Percentiles rank a stretch among this genome's conserved stretches.
Evolutionary conservation across 2,329 filamentous ascomycete species (phyloP).

Genomic region (Monilinia polystroma): DNA sequence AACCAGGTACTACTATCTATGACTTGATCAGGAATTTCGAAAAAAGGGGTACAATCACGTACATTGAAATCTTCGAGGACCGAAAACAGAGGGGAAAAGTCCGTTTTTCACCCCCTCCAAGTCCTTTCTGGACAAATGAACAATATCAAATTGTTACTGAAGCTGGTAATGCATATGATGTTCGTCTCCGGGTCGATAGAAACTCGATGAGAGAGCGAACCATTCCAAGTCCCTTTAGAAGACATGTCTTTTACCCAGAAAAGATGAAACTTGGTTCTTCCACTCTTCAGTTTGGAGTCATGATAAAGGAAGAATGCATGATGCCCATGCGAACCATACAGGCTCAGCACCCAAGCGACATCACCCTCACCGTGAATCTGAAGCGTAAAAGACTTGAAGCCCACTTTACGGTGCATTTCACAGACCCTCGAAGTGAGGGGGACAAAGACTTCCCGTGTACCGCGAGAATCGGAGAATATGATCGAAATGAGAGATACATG

Average conservation of each 20-base stretch:
- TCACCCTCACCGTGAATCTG: conserved; percentile 46
- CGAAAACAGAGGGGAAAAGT: conserved; percentile 48
- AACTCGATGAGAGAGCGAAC: neutral
- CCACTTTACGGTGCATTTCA: conserved; percentile 42
- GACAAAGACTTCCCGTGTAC: conserved; percentile 22
- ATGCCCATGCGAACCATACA: conserved; percentile 42
- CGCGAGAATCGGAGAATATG: conserved; percentile 25
- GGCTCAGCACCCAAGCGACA: conserved; percentile 23
- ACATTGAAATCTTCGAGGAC: conserved; percentile 55
- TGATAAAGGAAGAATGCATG: conserved; percentile 54
- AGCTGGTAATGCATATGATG: neutral
- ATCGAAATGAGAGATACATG: conserved; percentile 39
- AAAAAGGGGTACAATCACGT: conserved; percentile 43
- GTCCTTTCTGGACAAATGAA: conserved; percentile 49
- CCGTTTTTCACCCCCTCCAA: conserved; percentile 57
- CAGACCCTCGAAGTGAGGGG: conserved; percentile 33
- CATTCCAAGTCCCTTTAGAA: conserved; percentile 33
- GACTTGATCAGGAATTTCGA: conserved; percentile 14
- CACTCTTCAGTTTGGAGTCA: conserved; percentile 61
- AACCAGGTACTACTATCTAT: conserved; percentile 1
- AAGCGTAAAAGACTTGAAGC: conserved; percentile 44
- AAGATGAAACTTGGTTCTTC: conserved; percentile 45
- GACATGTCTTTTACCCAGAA: conserved; percentile 37
- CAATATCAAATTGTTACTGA: neutral
- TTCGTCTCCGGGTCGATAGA: neutral